phyloP scores from a whole-genome alignment of 1,284 basidiomycete genomes.

The Cerrena zonata region DNA sequence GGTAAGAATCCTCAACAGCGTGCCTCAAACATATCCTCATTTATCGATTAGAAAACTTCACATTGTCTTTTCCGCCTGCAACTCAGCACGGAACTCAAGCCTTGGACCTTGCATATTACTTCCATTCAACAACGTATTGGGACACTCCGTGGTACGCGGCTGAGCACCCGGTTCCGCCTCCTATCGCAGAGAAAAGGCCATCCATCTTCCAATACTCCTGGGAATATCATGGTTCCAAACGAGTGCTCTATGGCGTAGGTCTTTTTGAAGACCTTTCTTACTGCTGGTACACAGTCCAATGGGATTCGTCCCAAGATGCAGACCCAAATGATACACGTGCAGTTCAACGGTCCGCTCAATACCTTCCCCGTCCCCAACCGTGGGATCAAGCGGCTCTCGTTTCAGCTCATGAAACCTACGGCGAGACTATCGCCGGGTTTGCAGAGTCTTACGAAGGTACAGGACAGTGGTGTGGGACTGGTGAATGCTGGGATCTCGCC shows the following conservation, averaged over 20 bases:
- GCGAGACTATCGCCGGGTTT: slow-evolving; percentile 43
- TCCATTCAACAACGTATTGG: slow-evolving; percentile 38
- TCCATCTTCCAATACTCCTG: slow-evolving; percentile 26
- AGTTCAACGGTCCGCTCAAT: slow-evolving; percentile 33
- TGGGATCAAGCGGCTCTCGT: slow-evolving; percentile 31
- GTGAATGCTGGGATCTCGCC: slow-evolving; percentile 59
- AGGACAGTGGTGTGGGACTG: slow-evolving; percentile 42
- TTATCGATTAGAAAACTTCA: slow-evolving; percentile 11
- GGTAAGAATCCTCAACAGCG: neutral
- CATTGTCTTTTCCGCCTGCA: slow-evolving; percentile 30
- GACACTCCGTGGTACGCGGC: slow-evolving; percentile 37
- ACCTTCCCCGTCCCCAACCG: slow-evolving; percentile 35
- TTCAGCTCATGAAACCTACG: slow-evolving; percentile 43
- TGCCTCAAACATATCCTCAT: neutral
- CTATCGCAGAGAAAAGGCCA: slow-evolving; percentile 28
- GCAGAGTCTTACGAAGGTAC: slow-evolving; percentile 42
- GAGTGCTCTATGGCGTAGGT: slow-evolving; percentile 32
- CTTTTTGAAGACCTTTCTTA: slow-evolving; percentile 46
- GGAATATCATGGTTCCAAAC: slow-evolving; percentile 26
- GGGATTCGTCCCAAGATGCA: slow-evolving; percentile 24
- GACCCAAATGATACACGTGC: slow-evolving; percentile 29
- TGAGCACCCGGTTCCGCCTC: slow-evolving; percentile 31
- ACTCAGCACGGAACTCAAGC: slow-evolving; percentile 27
- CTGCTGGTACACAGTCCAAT: slow-evolving; percentile 42
- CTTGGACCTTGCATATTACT: slow-evolving; percentile 40